Conservation (phyloP, 192 early-diverging fungal genomes). For the Chytriomyces sp. region DNA sequence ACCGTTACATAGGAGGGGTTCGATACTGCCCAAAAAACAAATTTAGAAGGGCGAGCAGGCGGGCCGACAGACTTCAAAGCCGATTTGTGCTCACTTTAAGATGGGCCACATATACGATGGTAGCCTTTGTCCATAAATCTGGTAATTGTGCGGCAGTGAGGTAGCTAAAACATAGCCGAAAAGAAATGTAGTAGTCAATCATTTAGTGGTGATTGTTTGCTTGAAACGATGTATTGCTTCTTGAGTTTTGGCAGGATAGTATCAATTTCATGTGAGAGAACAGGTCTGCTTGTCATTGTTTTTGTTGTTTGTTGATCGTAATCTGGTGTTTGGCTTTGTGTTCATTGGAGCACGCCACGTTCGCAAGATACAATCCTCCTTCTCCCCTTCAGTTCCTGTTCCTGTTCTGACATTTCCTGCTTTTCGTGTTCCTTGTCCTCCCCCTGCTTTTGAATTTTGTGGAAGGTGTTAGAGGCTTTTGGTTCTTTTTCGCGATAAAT, state of each 20-base stretch:
- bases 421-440: slow-evolving; percentile 6
- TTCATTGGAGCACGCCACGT: slow-evolving; percentile 13
- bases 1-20: too few relatives aligned
- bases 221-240: not conserved
- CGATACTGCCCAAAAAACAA: too few relatives aligned
- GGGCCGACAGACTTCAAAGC: too few relatives aligned
- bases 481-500: not conserved
- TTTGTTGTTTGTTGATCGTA: not conserved
- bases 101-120: too few relatives aligned
- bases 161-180: not conserved
- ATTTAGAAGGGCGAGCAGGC: too few relatives aligned
- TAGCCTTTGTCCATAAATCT: too few relatives aligned
- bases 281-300: slow-evolving; percentile 5
- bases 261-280: slow-evolving; percentile 18
- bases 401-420: slow-evolving; percentile 5
- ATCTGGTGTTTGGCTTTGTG: not conserved
- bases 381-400: slow-evolving; percentile 1
- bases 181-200: not conserved
- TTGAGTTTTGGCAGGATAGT: slow-evolving; percentile 3
- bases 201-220: not conserved
- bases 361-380: not conserved
- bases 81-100: too few relatives aligned
- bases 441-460: slow-evolving; percentile 4
- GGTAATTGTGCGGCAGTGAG: too few relatives aligned
- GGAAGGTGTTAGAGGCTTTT: not conserved